Evolutionary conservation across 2,329 filamentous ascomycete genomes (phyloP), one percentile per base, ranked within the genome.

Genomic region (Fusarium graminum): DNA sequence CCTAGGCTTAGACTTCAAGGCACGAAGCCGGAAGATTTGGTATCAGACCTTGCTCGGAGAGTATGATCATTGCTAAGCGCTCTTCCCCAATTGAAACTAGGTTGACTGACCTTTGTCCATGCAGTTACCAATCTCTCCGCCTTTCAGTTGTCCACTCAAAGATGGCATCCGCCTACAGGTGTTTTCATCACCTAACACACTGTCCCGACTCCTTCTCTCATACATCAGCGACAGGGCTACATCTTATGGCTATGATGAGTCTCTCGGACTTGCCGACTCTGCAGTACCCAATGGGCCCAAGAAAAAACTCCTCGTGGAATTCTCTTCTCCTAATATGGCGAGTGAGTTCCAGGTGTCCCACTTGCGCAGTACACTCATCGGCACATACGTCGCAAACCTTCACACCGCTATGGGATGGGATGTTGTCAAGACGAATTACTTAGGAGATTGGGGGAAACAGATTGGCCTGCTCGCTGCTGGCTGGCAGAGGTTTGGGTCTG

Each of bases 361-460:
- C 78, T 79, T 92, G 69, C 81, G 90, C 67, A 90, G 88, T 72
- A 92, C 90, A 32, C 87, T 92, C 56, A 88, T 92, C 42, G 90
- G 90, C 30, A 84, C 87, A 3, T 91, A 90, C 72, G 76, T 92
- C 26, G 80, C 88, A 4, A 91, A 91, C 67, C 75, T 92, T 5
- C 88, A 91, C 69, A 79, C 88, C 65, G 81, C 79, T 11, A 87
- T 87, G 61, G 90, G 89, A 7, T 92, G 88, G 87, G 84, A 92
- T 8, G 88, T 91, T 2, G 76, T 86, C 28, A 82, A 86, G 26
- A 85, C 92, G 80, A 92, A 92, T 75, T 92, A 92, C 70, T 80
- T 92, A 0, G 90, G 90, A 7, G 90, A 92, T 71, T 92, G 90
- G 90, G 90, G 90, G 3, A 90, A 90, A 76, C 88, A 90, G 69